Evolutionary conservation across 2,329 filamentous ascomycete species (phyloP), one percentile per base, ranked within the genome.

Genomic region (Ophiostoma novo-ulmi): DNA sequence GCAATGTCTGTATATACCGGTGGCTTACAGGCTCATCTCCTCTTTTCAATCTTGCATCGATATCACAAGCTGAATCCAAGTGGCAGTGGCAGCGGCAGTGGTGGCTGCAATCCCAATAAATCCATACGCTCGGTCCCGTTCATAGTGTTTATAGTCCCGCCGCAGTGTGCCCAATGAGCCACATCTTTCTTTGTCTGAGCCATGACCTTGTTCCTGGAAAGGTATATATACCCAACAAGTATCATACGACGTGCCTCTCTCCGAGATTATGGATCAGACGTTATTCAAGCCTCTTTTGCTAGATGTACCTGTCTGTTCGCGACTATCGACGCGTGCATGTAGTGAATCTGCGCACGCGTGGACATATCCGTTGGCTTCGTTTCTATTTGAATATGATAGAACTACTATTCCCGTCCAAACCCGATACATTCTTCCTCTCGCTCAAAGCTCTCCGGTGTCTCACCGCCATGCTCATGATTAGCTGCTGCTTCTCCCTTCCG

Each of bases 391-490:
- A 31, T 31, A 3, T 4, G 3, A 31, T n/a, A 39, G 5, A 8
- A 39, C 2, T n/a, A 48, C 17, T 44, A 1, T 44, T 17, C 14
- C 14, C 41, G 11, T 44, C 41, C 41, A 44, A 20, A 48, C 38
- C 38, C 38, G 38, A 10, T 13, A 5, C 44, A 48, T 48, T 48
- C 44, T 48, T 20, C 5, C 17, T 17, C 44, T 48, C 44, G 44
- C 52, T 58, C 52, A 31, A 58, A 58, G 52, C n/a, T 58, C 52
- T 26, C 52, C n/a, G 52, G 22, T 31, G 22, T 58, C 52, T 58
- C n/a, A 1, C 52, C 31, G 52, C 1, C n/a, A 22, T 58, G 52
- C 52, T 58, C 52, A 7, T 58, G 52, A 26, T 26, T 58, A 31
- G 52, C 48, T 55, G 52, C 13, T 58, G 52, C 17, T 17, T 26